phyloP scores from a whole-genome alignment of 176 grass and related monocot genomes.

The Thalia dealbata region DNA sequence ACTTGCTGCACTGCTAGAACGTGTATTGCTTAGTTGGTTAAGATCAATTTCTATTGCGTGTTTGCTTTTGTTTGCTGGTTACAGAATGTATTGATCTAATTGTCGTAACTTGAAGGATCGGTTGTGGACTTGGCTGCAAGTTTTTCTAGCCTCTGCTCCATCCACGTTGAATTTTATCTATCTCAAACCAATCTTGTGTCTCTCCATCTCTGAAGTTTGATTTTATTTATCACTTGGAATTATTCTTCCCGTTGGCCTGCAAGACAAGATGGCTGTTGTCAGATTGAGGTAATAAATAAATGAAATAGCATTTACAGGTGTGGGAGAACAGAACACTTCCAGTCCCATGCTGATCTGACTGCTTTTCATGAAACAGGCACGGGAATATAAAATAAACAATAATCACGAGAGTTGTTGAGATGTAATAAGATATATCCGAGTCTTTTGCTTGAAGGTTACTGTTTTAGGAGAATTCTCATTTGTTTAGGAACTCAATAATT shows the following conservation, averaged over 20 bases:
- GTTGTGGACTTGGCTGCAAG: not conserved
- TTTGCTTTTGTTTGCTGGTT: conserved; percentile 2
- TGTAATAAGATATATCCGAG: too few relatives aligned
- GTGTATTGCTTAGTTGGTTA: not conserved
- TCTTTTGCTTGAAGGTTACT: not conserved
- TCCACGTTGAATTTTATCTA: not conserved
- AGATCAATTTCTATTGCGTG: not conserved
- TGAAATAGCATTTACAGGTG: too few relatives aligned
- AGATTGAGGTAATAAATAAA: too few relatives aligned
- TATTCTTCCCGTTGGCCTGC: not conserved
- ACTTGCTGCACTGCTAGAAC: not conserved
- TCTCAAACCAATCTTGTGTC: not conserved
- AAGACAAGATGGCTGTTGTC: not conserved
- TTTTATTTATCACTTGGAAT: not conserved
- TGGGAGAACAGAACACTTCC: too few relatives aligned
- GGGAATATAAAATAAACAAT: too few relatives aligned
- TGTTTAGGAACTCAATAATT: not conserved
- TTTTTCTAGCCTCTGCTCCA: conserved; percentile 1
- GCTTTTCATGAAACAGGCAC: too few relatives aligned
- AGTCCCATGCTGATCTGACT: too few relatives aligned
- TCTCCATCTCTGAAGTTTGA: not conserved
- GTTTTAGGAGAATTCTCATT: not conserved
- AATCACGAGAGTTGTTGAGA: too few relatives aligned
- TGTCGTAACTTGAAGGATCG: conserved; percentile 1
- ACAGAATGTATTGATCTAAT: not conserved